Conservation (phyloP, 2,329 filamentous ascomycete species). For the Chaetomiaceae sp. region DNA sequence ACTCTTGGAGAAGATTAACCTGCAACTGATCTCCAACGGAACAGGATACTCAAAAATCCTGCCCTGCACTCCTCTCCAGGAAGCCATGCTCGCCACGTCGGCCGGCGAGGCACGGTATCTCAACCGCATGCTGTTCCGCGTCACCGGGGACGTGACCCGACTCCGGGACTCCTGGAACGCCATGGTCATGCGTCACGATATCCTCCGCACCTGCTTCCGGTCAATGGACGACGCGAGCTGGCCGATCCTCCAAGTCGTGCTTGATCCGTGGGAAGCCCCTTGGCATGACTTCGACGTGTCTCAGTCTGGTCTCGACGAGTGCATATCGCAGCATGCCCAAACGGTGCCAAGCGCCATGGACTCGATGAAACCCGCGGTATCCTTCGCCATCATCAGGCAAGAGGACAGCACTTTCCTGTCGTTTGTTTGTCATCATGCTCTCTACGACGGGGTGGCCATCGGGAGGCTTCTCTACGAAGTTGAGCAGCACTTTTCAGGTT, state of each 20-base stretch:
- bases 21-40: constrained; percentile 31
- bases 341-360: constrained; percentile 40
- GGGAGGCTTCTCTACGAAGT: constrained; percentile 65
- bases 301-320: constrained; percentile 32
- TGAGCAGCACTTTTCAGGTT: constrained; percentile 50
- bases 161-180: constrained; percentile 59
- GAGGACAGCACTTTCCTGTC: constrained; percentile 38
- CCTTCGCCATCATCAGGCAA: constrained; percentile 39
- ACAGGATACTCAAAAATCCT: constrained; percentile 52
- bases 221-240: constrained; percentile 55
- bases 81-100: constrained; percentile 72
- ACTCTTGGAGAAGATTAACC: constrained; percentile 31
- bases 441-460: constrained; percentile 83
- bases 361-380: constrained; percentile 42
- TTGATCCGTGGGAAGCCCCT: constrained; percentile 42
- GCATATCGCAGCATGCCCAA: constrained; percentile 38
- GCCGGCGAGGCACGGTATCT: constrained; percentile 54
- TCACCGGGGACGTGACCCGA: constrained; percentile 45
- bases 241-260: constrained; percentile 69
- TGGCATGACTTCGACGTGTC: constrained; percentile 38
- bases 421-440: constrained; percentile 67
- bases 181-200: constrained; percentile 64
- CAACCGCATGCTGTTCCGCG: constrained; percentile 64
- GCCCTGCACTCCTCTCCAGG: constrained; percentile 82
- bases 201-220: constrained; percentile 72